Evolutionary conservation across 768 basidiomycete species (phyloP), one percentile per base, ranked within the genome.

Genomic region (Pisolithus albus): DNA sequence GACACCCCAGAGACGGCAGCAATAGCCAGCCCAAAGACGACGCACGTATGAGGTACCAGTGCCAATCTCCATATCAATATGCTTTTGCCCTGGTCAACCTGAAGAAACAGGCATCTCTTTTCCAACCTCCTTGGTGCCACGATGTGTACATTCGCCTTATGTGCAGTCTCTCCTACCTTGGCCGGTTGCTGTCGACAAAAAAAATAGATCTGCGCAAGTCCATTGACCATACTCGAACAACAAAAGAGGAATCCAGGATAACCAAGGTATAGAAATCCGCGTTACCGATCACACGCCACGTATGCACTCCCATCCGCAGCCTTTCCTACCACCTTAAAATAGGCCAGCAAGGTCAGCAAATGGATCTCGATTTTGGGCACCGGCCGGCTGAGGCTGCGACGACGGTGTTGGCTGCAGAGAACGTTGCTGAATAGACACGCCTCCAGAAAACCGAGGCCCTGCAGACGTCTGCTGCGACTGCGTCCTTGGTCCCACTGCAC

Each of bases 291-390:
- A 21, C 40, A 41, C 40, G 13, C 40, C 43, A 39, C 21, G 19
- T 10, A 38, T 36, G 11, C 11, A 18, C 39, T 41, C 28, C 50
- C 32, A 18, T 10, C 23, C n/a, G n/a, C 41, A 21, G 34, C 34
- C 11, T 34, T 15, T 38, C 41, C 28, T 39, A 7, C n/a, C 10
- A 4, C 40, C 28, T 63, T 62, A 92, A 64, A 92, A 90, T 50
- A 92, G 67, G 18, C 84, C 84, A 2, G 77, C 88, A 34, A 92
- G 73, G 69, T 92, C 89, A 6, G 88, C 87, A 60, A 92, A 92
- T 39, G 90, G 89, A 66, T 92, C 89, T 64, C 88, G 92, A 51
- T 70, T 73, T 58, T 56, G 70, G 43, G 52, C 48, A 28, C 64
- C 47, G 5, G 59, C 47, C 6, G 64, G 59, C 42, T 56, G 67